Base-by-base conservation (phyloP, 495 filamentous ascomycete species). In the Cercophora newfieldiana region DNA sequence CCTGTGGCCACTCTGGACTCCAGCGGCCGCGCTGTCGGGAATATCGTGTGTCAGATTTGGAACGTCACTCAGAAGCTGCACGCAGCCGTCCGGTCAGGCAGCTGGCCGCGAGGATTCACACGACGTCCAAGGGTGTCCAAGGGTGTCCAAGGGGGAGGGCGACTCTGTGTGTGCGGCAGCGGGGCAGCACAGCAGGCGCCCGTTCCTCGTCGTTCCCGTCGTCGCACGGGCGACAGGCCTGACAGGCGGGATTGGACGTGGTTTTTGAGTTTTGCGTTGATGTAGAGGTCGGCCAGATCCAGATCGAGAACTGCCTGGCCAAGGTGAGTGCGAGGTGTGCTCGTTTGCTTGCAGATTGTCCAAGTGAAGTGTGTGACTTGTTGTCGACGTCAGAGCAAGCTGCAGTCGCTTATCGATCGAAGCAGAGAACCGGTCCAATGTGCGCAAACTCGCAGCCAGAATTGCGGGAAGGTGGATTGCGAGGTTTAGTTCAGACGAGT, bases 11-110 rank as follows among this genome's bases (percentile, higher is more conserved):
- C 54, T 61, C 61, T 63, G 44, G 44, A 67, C 57, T 65, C 63
- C 61, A 69, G 69, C 61, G 66, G 71, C 73, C 73, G 67, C 54
- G 67, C 63, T 61, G 72, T 75, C 69, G 71, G 71, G 68, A 73
- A 72, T 61, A 61, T 68, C 44, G 71, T 68, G 67, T 71, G 68
- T 72, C 70, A 67, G 67, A 57, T 50, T 61, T 54, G 69, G 67
- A 56, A 63, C 63, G 70, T 71, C 61, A 66, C 68, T 49, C 61
- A 73, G 48, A 51, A 59, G 31, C 63, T 74, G 70, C 68, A 57
- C 56, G 64, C 55, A 65, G 63, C 72, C 68, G 71, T 62, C 44
- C 47, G 37, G 69, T 72, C 63, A 53, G 68, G 64, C 61, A 53
- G 51, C 18, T 51, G 58, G 47, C 60, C 50, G 59, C 61, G 71